Percentiles rank a stretch among this genome's conserved stretches.
Conservation (phyloP, 345 rosid genomes). For the Cochlearia excelsa region DNA sequence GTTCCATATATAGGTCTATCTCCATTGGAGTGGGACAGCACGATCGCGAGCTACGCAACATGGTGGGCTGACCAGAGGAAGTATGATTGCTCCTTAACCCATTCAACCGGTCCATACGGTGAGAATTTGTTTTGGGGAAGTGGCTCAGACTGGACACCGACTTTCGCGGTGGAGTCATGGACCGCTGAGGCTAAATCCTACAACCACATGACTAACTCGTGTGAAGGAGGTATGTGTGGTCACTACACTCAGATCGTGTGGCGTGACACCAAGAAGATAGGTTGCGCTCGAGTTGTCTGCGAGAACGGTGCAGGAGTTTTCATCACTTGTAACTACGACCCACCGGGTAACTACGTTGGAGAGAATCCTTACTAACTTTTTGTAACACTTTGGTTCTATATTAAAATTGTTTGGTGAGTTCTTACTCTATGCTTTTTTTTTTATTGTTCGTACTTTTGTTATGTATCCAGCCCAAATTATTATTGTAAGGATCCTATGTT, state of each 20-base stretch:
- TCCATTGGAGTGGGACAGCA: conserved; percentile 58
- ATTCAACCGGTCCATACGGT: conserved; percentile 79
- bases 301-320: conserved; percentile 54
- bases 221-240: conserved; percentile 58
- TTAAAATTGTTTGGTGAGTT: not conserved
- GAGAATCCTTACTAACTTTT: conserved; percentile 64
- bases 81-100: conserved; percentile 59
- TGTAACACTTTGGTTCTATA: conserved; percentile 14
- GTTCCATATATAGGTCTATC: conserved; percentile 38
- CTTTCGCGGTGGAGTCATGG: conserved; percentile 66
- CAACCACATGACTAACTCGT: conserved; percentile 53
- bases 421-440: conserved; percentile 3
- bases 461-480: not conserved
- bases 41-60: conserved; percentile 47
- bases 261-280: conserved; percentile 55
- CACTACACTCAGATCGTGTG: conserved; percentile 90
- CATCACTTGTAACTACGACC: conserved; percentile 88
- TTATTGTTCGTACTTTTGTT: not conserved
- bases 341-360: conserved; percentile 85
- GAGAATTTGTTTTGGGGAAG: conserved; percentile 97
- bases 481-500: conserved; percentile 6
- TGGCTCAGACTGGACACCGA: conserved; percentile 63
- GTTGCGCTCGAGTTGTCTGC: conserved; percentile 69
- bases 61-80: conserved; percentile 61
- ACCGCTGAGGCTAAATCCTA: conserved; percentile 56